phyloP scores from a whole-genome alignment of 2,329 filamentous ascomycete genomes.

The Thermothelomyces thermophilus region DNA sequence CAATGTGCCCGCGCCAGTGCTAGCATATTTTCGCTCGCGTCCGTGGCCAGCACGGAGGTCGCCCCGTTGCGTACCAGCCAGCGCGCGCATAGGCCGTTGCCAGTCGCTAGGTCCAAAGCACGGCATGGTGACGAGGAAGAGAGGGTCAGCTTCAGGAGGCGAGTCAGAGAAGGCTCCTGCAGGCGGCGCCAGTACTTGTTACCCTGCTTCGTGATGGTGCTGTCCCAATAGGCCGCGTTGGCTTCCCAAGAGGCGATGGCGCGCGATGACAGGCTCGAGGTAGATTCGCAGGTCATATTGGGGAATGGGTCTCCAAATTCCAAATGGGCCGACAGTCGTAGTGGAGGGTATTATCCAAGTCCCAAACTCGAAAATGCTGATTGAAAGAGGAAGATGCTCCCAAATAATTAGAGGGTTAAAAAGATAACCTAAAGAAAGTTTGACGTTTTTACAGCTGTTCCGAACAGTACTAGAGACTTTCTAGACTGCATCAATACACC shows the following conservation, averaged over 20 bases:
- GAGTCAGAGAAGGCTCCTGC: constrained; percentile 35
- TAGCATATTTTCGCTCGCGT: constrained; percentile 38
- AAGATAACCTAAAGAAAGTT: background rate
- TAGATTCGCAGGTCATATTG: constrained; percentile 4
- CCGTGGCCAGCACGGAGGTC: constrained; percentile 36
- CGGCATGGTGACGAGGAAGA: constrained; percentile 16
- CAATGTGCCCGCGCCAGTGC: constrained; percentile 28
- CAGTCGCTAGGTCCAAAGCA: constrained; percentile 43
- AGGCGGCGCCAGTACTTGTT: constrained; percentile 41
- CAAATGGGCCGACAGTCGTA: background rate
- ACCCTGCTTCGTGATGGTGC: constrained; percentile 32
- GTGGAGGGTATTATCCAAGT: background rate
- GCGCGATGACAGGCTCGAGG: constrained; percentile 1
- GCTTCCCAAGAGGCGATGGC: constrained; percentile 34
- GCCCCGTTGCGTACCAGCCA: constrained; percentile 35
- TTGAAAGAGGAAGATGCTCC: background rate
- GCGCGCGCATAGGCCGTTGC: constrained; percentile 43
- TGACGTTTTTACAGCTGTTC: background rate
- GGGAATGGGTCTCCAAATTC: too few relatives aligned
- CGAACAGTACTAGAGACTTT: background rate
- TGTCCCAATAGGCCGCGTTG: constrained; percentile 40
- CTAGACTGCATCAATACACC: background rate
- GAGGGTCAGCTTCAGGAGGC: constrained; percentile 29
- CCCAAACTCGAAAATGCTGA: background rate
- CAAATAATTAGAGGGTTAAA: background rate